Evolutionary conservation across 495 filamentous ascomycete genomes (phyloP).

Genomic region (Chlorociboria aeruginascens): DNA sequence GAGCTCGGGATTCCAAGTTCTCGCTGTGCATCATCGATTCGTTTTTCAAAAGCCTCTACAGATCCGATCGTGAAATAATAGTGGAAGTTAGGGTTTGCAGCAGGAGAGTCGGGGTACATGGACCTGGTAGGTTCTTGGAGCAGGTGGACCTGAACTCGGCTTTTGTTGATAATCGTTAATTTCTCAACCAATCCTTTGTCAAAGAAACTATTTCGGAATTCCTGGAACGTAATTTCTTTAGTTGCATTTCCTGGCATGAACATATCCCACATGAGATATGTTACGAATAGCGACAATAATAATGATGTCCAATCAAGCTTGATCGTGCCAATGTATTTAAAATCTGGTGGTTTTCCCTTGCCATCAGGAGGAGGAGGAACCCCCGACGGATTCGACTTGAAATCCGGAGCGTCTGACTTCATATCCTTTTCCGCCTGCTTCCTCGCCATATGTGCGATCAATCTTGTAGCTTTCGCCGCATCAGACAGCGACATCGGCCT

Average conservation of each 20-base stretch:
- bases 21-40: slow-evolving; percentile 73
- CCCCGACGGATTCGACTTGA: slow-evolving; percentile 8
- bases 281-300: slow-evolving; percentile 38
- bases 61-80: slow-evolving; percentile 97
- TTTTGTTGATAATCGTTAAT: slow-evolving; percentile 65
- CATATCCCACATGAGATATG: slow-evolving; percentile 50
- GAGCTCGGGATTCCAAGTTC: slow-evolving; percentile 72
- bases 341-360: slow-evolving; percentile 23
- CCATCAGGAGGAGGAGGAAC: slow-evolving; percentile 10
- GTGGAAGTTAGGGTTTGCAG: slow-evolving; percentile 54
- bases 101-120: slow-evolving; percentile 74
- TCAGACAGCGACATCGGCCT: slow-evolving; percentile 33
- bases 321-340: slow-evolving; percentile 13
- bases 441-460: slow-evolving; percentile 31
- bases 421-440: slow-evolving; percentile 22
- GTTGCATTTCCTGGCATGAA: slow-evolving; percentile 52
- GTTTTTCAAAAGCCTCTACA: slow-evolving; percentile 81
- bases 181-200: slow-evolving; percentile 94
- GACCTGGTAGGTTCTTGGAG: slow-evolving; percentile 65
- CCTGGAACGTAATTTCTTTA: slow-evolving; percentile 93
- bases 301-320: slow-evolving; percentile 23
- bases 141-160: slow-evolving; percentile 69
- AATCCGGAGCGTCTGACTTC: slow-evolving; percentile 6
- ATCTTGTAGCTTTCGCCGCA: slow-evolving; percentile 35
- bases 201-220: slow-evolving; percentile 81